A percentile compares a stretch with the other conserved stretches of the same genome.
Conservation (phyloP, 2,329 filamentous ascomycete genomes). For the Penicillium thymicola region DNA sequence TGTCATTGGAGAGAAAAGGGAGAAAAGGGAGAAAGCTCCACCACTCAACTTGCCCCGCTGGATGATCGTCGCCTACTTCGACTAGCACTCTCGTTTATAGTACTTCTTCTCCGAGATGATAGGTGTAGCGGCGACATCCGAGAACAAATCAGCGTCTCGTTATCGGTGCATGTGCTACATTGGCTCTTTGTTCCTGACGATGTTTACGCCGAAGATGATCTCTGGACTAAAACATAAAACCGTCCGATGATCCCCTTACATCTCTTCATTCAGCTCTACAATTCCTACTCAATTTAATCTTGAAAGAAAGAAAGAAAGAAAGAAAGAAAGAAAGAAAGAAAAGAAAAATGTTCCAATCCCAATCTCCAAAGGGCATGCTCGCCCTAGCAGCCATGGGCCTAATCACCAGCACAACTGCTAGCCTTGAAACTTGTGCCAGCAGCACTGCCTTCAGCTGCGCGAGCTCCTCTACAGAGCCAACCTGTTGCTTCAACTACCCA, state of each 20-base stretch:
- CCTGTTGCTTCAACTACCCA: conserved; percentile 58
- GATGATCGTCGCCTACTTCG: conserved; percentile 7
- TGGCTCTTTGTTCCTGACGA: conserved; percentile 7
- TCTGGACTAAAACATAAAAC: background rate
- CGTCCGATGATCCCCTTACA: background rate
- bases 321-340: background rate
- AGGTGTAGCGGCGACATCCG: conserved; percentile 15
- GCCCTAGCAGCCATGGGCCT: conserved; percentile 24
- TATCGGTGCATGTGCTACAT: conserved; percentile 29
- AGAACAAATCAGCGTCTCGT: conserved; percentile 28
- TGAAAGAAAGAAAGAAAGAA: background rate
- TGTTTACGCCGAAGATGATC: background rate
- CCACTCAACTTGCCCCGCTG: conserved; percentile 1
- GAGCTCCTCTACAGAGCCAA: conserved; percentile 50
- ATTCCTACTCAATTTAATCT: background rate
- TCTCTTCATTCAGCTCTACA: background rate
- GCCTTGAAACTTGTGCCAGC: conserved; percentile 28
- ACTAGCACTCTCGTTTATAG: background rate
- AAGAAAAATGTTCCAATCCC: background rate
- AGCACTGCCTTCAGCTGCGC: conserved; percentile 53
- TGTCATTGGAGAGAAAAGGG: background rate
- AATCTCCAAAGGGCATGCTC: conserved; percentile 20
- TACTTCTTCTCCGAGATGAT: background rate
- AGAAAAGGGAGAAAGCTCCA: background rate
- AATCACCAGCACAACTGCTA: conserved; percentile 21